Evolutionary conservation across 1,284 basidiomycete species (phyloP), one percentile per base, ranked within the genome.

Genomic region (Porphyrellus sp.): DNA sequence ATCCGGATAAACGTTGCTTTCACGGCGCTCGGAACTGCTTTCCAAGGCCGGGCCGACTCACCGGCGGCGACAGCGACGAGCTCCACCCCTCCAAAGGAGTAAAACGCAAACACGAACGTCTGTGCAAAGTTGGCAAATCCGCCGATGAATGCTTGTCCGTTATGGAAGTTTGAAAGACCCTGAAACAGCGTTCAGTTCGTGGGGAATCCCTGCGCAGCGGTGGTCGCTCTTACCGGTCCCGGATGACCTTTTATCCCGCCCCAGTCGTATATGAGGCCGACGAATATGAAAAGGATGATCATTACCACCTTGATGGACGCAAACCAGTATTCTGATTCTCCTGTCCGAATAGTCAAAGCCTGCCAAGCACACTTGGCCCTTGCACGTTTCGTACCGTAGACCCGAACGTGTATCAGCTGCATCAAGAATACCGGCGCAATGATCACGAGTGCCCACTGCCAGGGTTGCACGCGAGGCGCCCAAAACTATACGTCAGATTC

Each of bases 31-130:
- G 86, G 86, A 4, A 89, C 80, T 11, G 81, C 72, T 63, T 79
- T 78, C 66, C 77, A 75, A 0, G 85, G 85, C 57, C 76, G 77
- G 51, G 76, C 72, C 8, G 77, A 78, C 67, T 83, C 81, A 16
- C 80, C 83, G 13, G 83, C 84, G 13, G 85, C 83, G 24, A 81
- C 55, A 61, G 83, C 81, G 21, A 89, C 82, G 6, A 89, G 80
- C 58, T 89, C 86, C 27, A 86, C 83, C n/a, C 86, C 86, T 41
- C 83, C 81, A 69, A 81, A 89, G n/a, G 83, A 85, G 69, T 82
- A 89, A 57, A 82, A 82, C 5, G 79, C 81, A 49, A 71, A 81
- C 16, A 80, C 77, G 46, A 80, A 81, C 3, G 74, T 80, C 58
- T 79, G 77, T 2, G 77, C 76, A 59, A 80, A 78, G 24, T 75